Base-by-base conservation (phyloP, 768 basidiomycete genomes). In the Serendipita indica region DNA sequence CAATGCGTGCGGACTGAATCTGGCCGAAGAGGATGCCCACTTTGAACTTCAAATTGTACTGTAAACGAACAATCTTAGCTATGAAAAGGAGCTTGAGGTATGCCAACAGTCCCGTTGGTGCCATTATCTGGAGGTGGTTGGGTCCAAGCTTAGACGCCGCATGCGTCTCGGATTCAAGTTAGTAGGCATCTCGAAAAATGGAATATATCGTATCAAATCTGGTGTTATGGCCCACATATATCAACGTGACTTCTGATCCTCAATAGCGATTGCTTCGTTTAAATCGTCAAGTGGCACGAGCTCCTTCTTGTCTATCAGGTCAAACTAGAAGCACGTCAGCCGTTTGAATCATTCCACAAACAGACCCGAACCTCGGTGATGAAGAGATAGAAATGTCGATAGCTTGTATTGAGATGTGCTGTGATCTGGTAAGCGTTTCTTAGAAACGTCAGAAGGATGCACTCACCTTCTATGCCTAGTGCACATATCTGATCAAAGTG, bases 401-500 rank as follows among this genome's bases (percentile, higher is more conserved):
- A 98, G 69, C 91, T 94, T 13, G 96, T 99, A 69, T 99, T 99
- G 63, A 99, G 77, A 68, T 99, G 96, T 1, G 96, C 96, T 98
- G 63, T 14, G 25, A 27, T 39, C 41, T 39, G 52, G 41, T 27
- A 61, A 57, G 33, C 33, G n/a, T 46, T 20, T 45, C 12, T 30
- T 10, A 39, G 18, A 16, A 25, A 14, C 12, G 13, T 20, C 45
- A 33, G 20, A 12, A 28, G n/a, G 18, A n/a, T 3, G 56, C 33
- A 67, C 74, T 37, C 61, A 94, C 94, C 94, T 79, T 99, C 96
- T 57, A 99, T 97, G 3, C 93, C 93, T 45, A 99, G 73, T 13
- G 96, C 96, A 69, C 94, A 98, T 60, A 98, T 89, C 65, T 98
- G 94, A 66, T 98, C 96, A 69, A 99, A 98, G 71, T 99, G 96